phyloP scores from a whole-genome alignment of 345 rosid genomes.

The Salix exigua region DNA sequence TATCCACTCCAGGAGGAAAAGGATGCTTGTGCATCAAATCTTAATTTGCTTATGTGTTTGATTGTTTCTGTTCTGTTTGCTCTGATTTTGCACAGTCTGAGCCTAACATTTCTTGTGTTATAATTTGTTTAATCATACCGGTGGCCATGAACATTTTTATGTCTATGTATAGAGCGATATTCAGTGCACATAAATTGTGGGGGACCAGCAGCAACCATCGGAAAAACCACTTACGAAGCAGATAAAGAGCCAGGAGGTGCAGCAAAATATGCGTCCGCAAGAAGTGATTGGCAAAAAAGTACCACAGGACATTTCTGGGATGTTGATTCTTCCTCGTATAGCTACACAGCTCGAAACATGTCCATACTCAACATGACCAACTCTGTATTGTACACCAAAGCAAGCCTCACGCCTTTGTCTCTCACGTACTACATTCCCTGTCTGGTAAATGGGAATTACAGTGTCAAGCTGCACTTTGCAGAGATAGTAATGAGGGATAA shows the following conservation, averaged over 20 bases:
- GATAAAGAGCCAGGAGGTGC: neutral
- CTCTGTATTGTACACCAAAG: constrained; percentile 1
- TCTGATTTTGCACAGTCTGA: no score
- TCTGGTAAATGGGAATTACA: constrained; percentile 44
- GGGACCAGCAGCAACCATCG: neutral
- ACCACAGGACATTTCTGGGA: neutral
- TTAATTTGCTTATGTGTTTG: no score
- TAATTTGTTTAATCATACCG: neutral
- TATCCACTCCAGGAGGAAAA: no score
- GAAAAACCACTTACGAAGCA: neutral
- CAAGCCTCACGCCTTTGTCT: constrained; percentile 14
- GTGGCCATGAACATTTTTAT: neutral
- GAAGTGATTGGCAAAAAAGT: neutral
- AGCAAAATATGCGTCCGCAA: neutral
- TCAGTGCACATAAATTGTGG: constrained; percentile 13
- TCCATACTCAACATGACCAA: neutral
- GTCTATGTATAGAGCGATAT: neutral
- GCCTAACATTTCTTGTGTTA: no score
- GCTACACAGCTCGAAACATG: neutral
- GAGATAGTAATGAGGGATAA: constrained; percentile 52
- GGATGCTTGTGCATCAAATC: no score
- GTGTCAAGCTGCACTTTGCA: constrained; percentile 47
- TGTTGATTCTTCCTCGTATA: neutral
- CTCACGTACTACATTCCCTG: constrained; percentile 6
- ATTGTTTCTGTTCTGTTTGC: no score